phyloP scores from a whole-genome alignment of 371 early-diverging fungal genomes.

The Apophysomyces variabilis region DNA sequence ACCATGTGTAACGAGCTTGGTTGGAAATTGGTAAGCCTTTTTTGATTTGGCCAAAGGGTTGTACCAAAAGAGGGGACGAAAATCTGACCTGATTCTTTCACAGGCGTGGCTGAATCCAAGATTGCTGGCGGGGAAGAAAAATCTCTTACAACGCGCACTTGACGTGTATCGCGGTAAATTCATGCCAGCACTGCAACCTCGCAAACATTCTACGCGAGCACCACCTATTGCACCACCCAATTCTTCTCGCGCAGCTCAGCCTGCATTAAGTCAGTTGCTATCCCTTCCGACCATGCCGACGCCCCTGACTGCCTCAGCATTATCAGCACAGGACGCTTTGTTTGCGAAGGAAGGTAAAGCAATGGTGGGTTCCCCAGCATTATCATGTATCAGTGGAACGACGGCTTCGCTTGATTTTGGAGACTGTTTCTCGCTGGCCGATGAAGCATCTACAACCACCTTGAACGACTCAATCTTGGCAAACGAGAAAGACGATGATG shows the following conservation, averaged over 20 bases:
- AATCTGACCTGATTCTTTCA: constrained; percentile 1
- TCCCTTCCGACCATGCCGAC: constrained; percentile 2
- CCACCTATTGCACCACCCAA: constrained; percentile 23
- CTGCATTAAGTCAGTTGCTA: not conserved
- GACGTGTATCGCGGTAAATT: constrained; percentile 50
- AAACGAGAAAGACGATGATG: not conserved
- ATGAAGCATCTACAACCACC: constrained; percentile 24
- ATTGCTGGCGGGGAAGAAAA: constrained; percentile 48
- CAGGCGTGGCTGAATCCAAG: constrained; percentile 51
- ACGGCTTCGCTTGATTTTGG: constrained; percentile 43
- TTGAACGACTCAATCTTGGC: constrained; percentile 7
- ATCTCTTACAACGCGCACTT: constrained; percentile 47
- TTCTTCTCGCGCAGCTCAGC: constrained; percentile 8
- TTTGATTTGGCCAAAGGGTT: not conserved
- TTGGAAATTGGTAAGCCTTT: constrained; percentile 45
- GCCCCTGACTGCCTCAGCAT: constrained; percentile 23
- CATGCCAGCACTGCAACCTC: constrained; percentile 44
- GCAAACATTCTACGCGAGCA: constrained; percentile 31
- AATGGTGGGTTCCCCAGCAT: constrained; percentile 20
- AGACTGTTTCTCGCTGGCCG: constrained; percentile 54
- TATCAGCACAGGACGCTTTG: constrained; percentile 47
- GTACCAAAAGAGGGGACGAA: not conserved
- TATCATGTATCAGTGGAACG: constrained; percentile 39
- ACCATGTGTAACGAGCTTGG: constrained; percentile 46
- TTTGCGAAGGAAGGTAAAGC: constrained; percentile 26